Conservation (phyloP, 169 alveolate species). For the Blepharisma undulans region DNA sequence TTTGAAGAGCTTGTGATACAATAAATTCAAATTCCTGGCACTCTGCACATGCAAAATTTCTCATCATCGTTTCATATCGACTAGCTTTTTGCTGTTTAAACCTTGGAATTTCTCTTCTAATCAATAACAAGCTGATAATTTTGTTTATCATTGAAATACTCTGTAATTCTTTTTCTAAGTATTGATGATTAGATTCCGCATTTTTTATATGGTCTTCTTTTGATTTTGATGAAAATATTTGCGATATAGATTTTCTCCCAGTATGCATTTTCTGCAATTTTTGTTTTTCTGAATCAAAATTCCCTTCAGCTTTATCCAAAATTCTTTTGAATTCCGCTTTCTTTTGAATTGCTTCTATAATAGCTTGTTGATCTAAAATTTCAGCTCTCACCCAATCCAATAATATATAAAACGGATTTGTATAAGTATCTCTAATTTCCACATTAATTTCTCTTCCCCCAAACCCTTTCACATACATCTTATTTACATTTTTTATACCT, state of each 20-base stretch:
- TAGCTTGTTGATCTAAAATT: constrained; percentile 10
- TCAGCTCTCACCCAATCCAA: constrained; percentile 24
- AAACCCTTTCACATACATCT: neutral
- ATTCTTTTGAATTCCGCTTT: neutral
- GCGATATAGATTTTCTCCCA: neutral
- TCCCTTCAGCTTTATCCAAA: neutral
- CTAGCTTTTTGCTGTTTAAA: constrained; percentile 22
- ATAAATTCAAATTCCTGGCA: neutral
- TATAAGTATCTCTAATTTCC: neutral
- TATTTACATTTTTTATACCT: neutral
- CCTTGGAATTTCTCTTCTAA: neutral
- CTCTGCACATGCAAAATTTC: neutral
- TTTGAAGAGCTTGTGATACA: neutral
- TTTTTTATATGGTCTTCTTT: neutral
- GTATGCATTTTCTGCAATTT: neutral
- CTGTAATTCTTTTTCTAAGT: neutral
- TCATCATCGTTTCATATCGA: neutral
- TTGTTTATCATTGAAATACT: neutral
- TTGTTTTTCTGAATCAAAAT: neutral
- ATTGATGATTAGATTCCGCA: neutral
- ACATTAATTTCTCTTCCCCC: neutral
- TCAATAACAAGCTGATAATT: neutral
- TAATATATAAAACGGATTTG: constrained; percentile 16
- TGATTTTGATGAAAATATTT: neutral
- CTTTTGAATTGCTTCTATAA: constrained; percentile 21